These are phyloP conservation scores for Zasmidium citrigriseum DNA, from an alignment of 2,329 filamentous ascomycete species.

Conservation along the genomic window DNA sequence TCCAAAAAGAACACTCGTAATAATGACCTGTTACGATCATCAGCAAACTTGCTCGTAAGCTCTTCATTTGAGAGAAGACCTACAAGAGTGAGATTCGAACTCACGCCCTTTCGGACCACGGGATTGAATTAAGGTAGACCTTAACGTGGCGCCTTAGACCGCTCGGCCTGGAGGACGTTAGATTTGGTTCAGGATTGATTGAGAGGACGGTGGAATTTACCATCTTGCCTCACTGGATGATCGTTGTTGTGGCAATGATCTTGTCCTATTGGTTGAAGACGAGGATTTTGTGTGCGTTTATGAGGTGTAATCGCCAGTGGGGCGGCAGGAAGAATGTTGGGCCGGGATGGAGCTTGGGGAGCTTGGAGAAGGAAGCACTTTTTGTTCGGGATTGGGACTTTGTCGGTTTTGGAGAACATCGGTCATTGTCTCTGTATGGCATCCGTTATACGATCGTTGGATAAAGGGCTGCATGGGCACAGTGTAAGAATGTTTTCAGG, in stretches of 20 bases:
- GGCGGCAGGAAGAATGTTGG: background rate
- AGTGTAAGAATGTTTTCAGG: no score
- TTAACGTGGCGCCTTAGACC: background rate
- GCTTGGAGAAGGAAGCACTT: no score
- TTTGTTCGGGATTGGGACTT: no score
- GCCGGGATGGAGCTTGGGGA: no score
- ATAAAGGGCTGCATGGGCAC: no score
- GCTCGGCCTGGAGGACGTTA: background rate
- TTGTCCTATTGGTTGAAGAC: background rate
- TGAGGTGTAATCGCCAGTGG: background rate
- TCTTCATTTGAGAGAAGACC: no score
- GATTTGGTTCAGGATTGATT: background rate
- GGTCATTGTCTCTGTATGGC: no score
- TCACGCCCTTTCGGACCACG: background rate
- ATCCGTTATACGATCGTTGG: no score
- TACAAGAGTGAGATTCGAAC: background rate
- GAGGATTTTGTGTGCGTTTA: background rate
- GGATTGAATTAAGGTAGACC: background rate
- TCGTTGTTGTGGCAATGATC: background rate
- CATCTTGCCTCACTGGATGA: background rate
- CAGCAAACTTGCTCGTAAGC: background rate
- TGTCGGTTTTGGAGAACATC: no score
- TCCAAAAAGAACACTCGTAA: no score
- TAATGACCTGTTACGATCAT: no score
- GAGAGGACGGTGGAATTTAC: background rate